phyloP scores from a whole-genome alignment of 2,329 filamentous ascomycete species.

The Exophiala spinifera region DNA sequence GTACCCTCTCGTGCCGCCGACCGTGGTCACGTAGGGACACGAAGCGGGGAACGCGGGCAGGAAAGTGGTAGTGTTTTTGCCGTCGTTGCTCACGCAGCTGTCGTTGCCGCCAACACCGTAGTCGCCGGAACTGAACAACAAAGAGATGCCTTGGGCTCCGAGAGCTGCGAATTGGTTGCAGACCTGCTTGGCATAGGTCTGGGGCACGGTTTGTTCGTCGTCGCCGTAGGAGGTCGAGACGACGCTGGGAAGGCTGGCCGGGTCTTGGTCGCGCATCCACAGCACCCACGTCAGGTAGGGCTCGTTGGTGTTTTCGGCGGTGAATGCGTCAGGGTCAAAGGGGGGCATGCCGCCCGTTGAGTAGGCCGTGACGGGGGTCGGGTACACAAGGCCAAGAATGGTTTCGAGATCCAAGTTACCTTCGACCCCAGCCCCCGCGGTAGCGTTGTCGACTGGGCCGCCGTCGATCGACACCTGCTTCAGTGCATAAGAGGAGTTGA shows the following conservation, averaged over 20 bases:
- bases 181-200: constrained; percentile 58
- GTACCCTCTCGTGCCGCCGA: constrained; percentile 58
- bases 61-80: constrained; percentile 54
- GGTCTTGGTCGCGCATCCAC: constrained; percentile 51
- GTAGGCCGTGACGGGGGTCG: constrained; percentile 55
- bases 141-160: constrained; percentile 63
- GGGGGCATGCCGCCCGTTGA: constrained; percentile 56
- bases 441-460: constrained; percentile 36
- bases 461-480: constrained; percentile 36
- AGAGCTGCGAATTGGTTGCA: constrained; percentile 65
- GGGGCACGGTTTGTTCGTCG: constrained; percentile 62
- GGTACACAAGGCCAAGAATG: constrained; percentile 54
- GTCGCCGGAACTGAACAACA: constrained; percentile 63
- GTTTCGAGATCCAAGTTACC: constrained; percentile 61
- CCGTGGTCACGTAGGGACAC: constrained; percentile 66
- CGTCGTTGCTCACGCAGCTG: constrained; percentile 59
- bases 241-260: constrained; percentile 55
- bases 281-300: constrained; percentile 64
- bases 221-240: constrained; percentile 67
- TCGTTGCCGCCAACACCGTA: constrained; percentile 52
- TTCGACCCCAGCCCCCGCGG: constrained; percentile 43
- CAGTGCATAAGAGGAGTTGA: constrained; percentile 35
- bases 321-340: constrained; percentile 49
- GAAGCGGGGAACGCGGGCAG: constrained; percentile 62
- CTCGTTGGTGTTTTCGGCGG: constrained; percentile 57